These are phyloP conservation scores for Pascua sp. DNA, from an alignment of 1,284 basidiomycete genomes.

Conservation along the genomic window DNA sequence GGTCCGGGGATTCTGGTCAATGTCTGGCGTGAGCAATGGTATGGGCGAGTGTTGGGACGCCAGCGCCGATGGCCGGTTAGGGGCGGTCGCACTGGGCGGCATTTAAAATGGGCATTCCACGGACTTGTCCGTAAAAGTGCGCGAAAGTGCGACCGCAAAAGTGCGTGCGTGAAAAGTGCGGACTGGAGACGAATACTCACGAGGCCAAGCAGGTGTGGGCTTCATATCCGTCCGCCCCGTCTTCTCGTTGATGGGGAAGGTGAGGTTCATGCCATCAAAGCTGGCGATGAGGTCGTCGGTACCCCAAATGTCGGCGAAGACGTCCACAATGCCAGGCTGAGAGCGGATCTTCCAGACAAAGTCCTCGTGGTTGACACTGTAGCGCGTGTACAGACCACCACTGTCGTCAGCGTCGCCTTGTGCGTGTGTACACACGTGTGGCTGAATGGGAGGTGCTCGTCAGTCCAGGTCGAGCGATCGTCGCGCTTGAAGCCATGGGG, in stretches of 20 bases:
- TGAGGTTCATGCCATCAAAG: conserved; percentile 34
- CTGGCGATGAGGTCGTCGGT: conserved; percentile 42
- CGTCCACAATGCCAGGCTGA: conserved; percentile 31
- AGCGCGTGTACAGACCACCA: conserved; percentile 30
- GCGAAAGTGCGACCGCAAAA: neutral
- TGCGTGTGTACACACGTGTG: conserved; percentile 15
- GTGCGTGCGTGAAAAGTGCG: neutral
- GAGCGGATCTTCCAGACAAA: conserved; percentile 43
- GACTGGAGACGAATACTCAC: conserved; percentile 9
- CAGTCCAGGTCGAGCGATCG: conserved; percentile 34
- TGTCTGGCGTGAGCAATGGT: conserved; percentile 13
- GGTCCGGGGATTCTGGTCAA: conserved; percentile 27
- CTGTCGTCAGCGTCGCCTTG: conserved; percentile 4
- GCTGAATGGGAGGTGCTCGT: conserved; percentile 34
- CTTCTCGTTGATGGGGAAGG: conserved; percentile 16
- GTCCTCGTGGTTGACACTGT: conserved; percentile 38
- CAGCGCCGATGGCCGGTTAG: neutral
- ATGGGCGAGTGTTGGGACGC: neutral
- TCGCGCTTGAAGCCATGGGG: conserved; percentile 39
- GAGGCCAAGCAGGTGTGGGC: conserved; percentile 22
- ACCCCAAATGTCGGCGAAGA: conserved; percentile 40
- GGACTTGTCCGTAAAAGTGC: no score
- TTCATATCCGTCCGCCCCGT: conserved; percentile 13
- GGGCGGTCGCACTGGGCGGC: neutral
- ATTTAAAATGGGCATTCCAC: no score